Percentiles rank a stretch among this genome's conserved stretches.
Evolutionary conservation across 768 basidiomycete genomes (phyloP).

Genomic region (Rickenella mellea): DNA sequence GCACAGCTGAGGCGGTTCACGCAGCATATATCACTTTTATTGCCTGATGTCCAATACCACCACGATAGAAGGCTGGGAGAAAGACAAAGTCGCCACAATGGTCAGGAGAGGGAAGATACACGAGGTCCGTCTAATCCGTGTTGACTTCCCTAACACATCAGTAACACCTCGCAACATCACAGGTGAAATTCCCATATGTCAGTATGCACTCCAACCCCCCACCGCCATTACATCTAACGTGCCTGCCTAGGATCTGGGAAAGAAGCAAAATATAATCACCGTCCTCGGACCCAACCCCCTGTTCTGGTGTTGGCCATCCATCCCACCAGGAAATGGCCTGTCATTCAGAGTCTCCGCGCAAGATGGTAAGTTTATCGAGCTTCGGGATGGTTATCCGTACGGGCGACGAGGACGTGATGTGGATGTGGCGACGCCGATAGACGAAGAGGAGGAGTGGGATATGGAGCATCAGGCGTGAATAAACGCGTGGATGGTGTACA

Average conservation of each 20-base stretch:
- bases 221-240: slow-evolving; percentile 5
- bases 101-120: slow-evolving; percentile 78
- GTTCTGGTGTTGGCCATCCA: slow-evolving; percentile 79
- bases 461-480: background rate
- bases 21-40: slow-evolving; percentile 81
- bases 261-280: slow-evolving; percentile 59
- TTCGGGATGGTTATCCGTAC: slow-evolving; percentile 18
- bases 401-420: too few relatives aligned
- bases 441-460: background rate
- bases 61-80: slow-evolving; percentile 97
- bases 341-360: slow-evolving; percentile 62
- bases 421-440: too few relatives aligned
- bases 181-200: slow-evolving; percentile 93
- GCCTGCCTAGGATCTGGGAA: slow-evolving; percentile 65
- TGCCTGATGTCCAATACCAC: slow-evolving; percentile 73
- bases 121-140: slow-evolving; percentile 36
- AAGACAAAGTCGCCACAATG: slow-evolving; percentile 85
- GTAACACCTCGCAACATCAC: slow-evolving; percentile 3
- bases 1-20: slow-evolving; percentile 8
- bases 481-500: slow-evolving; percentile 5
- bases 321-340: slow-evolving; percentile 60
- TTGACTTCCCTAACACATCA: background rate
- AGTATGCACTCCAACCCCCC: slow-evolving; percentile 17
- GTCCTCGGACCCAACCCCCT: slow-evolving; percentile 69
- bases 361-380: slow-evolving; percentile 65